Percentiles rank a stretch among this genome's conserved stretches.
These are phyloP conservation scores for Microdochium bolleyi DNA, from an alignment of 2,329 filamentous ascomycete species.

Conservation along the genomic window DNA sequence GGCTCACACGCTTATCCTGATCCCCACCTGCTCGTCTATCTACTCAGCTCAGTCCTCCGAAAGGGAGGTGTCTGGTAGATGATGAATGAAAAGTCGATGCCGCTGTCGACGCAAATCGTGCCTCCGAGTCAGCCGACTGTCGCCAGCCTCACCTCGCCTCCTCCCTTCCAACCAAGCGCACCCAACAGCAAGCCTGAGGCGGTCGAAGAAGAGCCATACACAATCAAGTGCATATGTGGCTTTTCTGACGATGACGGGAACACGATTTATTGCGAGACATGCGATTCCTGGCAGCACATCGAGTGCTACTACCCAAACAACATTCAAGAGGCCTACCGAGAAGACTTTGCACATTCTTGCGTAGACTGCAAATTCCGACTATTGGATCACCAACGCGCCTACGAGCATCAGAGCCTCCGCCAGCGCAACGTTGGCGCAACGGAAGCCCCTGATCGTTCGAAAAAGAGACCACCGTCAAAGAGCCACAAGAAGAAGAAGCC, in stretches of 20 bases:
- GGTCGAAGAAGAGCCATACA: conserved; percentile 76
- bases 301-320: conserved; percentile 85
- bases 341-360: conserved; percentile 75
- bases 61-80: conserved; percentile 41
- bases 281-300: conserved; percentile 98
- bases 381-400: conserved; percentile 67
- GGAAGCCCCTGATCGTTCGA: conserved; percentile 57
- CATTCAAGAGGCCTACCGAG: conserved; percentile 61
- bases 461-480: conserved; percentile 69
- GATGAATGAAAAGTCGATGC: conserved; percentile 54
- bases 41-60: conserved; percentile 8
- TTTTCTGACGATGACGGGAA: conserved; percentile 94
- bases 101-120: conserved; percentile 47
- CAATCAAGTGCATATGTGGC: conserved; percentile 96
- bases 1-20: neutral
- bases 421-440: conserved; percentile 34
- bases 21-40: neutral
- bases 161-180: neutral
- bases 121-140: conserved; percentile 41
- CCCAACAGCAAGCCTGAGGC: conserved; percentile 36
- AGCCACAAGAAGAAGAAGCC: conserved; percentile 90
- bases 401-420: conserved; percentile 59
- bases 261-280: conserved; percentile 92
- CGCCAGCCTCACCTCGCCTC: conserved; percentile 23
- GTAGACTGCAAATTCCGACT: conserved; percentile 76